Base-by-base conservation (phyloP, 345 rosid genomes). In the Eucalyptus rudis region DNA sequence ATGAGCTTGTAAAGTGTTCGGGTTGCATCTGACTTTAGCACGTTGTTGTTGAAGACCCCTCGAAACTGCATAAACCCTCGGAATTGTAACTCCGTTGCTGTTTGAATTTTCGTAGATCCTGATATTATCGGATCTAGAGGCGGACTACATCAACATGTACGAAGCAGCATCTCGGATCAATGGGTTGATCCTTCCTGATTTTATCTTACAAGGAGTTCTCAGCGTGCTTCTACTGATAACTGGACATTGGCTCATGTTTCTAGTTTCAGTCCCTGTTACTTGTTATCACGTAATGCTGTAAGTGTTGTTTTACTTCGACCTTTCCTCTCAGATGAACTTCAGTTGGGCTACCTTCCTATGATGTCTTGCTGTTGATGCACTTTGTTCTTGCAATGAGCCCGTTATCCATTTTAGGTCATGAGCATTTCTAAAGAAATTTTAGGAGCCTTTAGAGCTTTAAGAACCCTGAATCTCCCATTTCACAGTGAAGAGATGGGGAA, bases 191-290 rank as follows among this genome's bases (percentile, higher is more conserved):
- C 33, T 95, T 84, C 97, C 97, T 7, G 99, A 97, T 90, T 96
- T 95, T 89, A 89, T 92, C 85, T 88, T 96, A 87, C 98, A 97
- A 93, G 97, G 93, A 54, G 88, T 92, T 11, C 93, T 96, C 89
- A 92, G 95, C 87, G 16, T 89, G 91, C 93, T 95, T 89, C 94
- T 95, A 86, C 96, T 97, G 56, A 29, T 96, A 76, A 95, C 98
- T 10, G 94, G 99, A 88, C 98, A 96, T 91, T 96, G 99, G 99
- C 45, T 97, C 86, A 93, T 94, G 92, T 96, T 96, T 79, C 97
- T 97, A 36, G 86, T 93, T 68, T 90, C 95, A 36, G 89, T 91
- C 80, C 99, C 99, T 24, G 89, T 96, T n/a, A 91, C 97, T 27
- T 89, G 90, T 93, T 97, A 94, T 90, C 96, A 96, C 89, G 93